Base-by-base conservation (phyloP, 441 rosid species). In the Eutrema salsugineum region DNA sequence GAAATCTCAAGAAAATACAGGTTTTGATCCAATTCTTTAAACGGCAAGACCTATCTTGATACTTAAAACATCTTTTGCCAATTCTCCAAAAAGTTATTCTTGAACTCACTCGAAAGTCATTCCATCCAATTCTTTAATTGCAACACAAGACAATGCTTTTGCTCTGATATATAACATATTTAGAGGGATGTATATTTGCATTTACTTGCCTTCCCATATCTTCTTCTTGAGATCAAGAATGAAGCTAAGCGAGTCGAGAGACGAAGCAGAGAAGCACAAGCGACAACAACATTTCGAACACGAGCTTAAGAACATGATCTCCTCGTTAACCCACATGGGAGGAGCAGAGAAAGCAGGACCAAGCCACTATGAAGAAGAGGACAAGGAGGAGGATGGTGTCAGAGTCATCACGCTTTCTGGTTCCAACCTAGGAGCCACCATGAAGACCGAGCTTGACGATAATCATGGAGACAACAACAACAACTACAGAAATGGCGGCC, bases 331-430 rank as follows among this genome's bases (percentile, higher is more conserved):
- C 2, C 72, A 71, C 50, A 84, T 81, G 28, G 66, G 90, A 47
- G 78, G 77, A 66, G 85, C 80, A 4, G 87, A 82, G 6, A 89
- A 80, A 73, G 70, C 83, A 1, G 84, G 93, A 44, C 76, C 84
- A 4, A 76, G 85, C 79, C 86, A 65, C 33, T 66, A 46, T 10
- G 74, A 48, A 20, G 80, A 63, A 11, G 86, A 66, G 0, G 87
- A 78, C 1, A 82, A 79, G 0, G 68, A 75, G 32, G 87, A 81
- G 0, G 73, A 64, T 19, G 85, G 97, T 0, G 17, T 76, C 3
- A 79, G 91, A 42, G 80, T 88, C 54, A 69, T 94, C 76, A 94
- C 97, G 0, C 93, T 94, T 3, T 86, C 97, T 2, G 99, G 99
- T 51, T 87, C 75, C 67, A 94, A 94, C 78, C 49, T 78, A 0